Evolutionary conservation across 176 grass and related monocot species (phyloP).

Genomic region (Thinopyrum elongatum): DNA sequence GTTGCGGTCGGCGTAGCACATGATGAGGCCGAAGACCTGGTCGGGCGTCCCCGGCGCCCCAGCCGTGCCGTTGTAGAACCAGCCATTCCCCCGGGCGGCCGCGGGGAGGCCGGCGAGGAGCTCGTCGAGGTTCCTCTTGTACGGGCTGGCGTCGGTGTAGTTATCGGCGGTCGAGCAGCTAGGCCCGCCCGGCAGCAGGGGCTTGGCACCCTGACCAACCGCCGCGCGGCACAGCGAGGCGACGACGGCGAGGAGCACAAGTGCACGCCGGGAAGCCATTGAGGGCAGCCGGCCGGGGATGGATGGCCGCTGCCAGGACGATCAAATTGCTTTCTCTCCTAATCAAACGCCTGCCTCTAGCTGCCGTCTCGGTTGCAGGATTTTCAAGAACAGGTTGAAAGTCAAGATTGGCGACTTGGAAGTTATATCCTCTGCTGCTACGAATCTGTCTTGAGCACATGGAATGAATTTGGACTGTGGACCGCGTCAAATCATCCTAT

Average conservation of each 20-base stretch:
- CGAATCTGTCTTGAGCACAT: not conserved
- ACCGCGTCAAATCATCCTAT: not conserved
- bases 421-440: not conserved
- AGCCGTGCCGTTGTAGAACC: slow-evolving; percentile 15
- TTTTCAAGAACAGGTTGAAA: not conserved
- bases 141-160: slow-evolving; percentile 28
- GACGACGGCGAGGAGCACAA: too few relatives aligned
- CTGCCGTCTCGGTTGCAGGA: not conserved
- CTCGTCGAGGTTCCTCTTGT: slow-evolving; percentile 30
- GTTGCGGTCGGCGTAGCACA: slow-evolving; percentile 28
- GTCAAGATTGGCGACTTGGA: not conserved
- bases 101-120: not conserved
- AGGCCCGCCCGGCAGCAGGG: not conserved
- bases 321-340: not conserved
- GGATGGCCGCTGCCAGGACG: not conserved
- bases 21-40: slow-evolving; percentile 27
- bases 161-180: not conserved
- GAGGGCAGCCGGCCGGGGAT: not conserved
- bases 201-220: not conserved
- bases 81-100: not conserved
- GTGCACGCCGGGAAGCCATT: not conserved
- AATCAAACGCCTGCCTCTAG: not conserved
- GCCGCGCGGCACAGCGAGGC: not conserved
- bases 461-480: not conserved
- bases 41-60: not conserved